Conservation (phyloP, 2,329 filamentous ascomycete genomes). For the Parascedosporium putredinis region DNA sequence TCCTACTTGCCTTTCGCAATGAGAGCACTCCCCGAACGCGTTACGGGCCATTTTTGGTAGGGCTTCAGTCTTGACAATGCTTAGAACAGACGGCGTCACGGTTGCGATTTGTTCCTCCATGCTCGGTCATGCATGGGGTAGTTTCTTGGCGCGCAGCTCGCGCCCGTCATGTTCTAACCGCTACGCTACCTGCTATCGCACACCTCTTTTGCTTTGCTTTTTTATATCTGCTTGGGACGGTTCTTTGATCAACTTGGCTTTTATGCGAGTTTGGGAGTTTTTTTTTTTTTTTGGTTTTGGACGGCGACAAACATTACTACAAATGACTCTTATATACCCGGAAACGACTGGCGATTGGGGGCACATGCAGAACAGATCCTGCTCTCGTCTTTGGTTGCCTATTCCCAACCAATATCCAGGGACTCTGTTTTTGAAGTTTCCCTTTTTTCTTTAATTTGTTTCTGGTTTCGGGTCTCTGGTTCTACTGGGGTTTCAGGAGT, state of each 20-base stretch:
- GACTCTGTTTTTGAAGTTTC: neutral
- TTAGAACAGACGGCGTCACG: too few relatives aligned
- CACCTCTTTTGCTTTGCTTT: conserved; percentile 1
- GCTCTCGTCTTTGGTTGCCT: neutral
- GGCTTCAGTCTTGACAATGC: too few relatives aligned
- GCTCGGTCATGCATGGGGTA: neutral
- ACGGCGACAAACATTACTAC: neutral
- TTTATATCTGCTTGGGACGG: too few relatives aligned
- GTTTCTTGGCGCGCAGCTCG: conserved; percentile 7
- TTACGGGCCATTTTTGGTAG: too few relatives aligned
- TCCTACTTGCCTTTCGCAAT: too few relatives aligned
- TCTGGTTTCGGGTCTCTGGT: too few relatives aligned
- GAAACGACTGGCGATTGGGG: neutral
- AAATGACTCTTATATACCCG: conserved; percentile 2
- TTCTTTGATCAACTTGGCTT: neutral
- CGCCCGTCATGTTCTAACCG: neutral
- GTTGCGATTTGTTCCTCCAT: neutral
- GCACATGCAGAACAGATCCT: neutral
- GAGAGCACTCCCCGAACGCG: too few relatives aligned
- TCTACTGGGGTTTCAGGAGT: too few relatives aligned
- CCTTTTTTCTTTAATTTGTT: too few relatives aligned
- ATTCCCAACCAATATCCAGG: neutral
- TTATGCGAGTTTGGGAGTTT: conserved; percentile 1
- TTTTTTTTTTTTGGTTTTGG: too few relatives aligned
- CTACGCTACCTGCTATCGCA: neutral